Evolutionary conservation across 768 basidiomycete genomes (phyloP), one percentile per base, ranked within the genome.

Genomic region (Trametes maxima): DNA sequence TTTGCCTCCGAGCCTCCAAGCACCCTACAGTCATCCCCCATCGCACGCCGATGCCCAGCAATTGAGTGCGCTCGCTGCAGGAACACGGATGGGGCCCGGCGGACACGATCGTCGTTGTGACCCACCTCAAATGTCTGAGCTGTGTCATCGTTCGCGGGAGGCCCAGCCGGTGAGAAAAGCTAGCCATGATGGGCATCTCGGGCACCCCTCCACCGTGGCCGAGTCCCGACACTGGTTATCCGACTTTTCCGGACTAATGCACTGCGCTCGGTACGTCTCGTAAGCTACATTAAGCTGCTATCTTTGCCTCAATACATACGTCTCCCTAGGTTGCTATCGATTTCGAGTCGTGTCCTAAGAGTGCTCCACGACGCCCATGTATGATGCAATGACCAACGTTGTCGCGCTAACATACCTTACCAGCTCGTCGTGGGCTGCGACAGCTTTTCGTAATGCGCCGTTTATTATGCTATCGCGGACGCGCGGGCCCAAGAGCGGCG

Each of bases 141-240:
- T 57, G 37, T 28, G 47, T 49, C 56, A 57, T 57, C 56, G 28
- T 33, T 33, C 28, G 56, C 56, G 56, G 56, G 47, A 57, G 56
- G 22, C 35, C 17, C 17, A 39, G 36, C 35, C 44, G 47, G 35
- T 57, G 56, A 48, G 56, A 57, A 57, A 57, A 40, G 22, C 39
- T 57, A 16, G 10, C 55, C 46, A 57, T 46, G 8, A 45, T 22
- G 33, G 28, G 54, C 19, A 11, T 37, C 22, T 25, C 46, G 24
- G 12, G 24, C 22, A 25, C 13, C 22, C 44, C 22, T 48, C 16
- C 6, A 22, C 46, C 46, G 22, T 36, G 36, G 46, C 56, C 25
- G n/a, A n/a, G n/a, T n/a, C n/a, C n/a, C n/a, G 28, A 33, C 28
- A 33, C 4, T 44, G 5, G 42, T 42, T 22, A 19, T 48, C 56